Evolutionary conservation across 768 basidiomycete genomes (phyloP), one percentile per base, ranked within the genome.

Genomic region (Lyophyllum shimeji): DNA sequence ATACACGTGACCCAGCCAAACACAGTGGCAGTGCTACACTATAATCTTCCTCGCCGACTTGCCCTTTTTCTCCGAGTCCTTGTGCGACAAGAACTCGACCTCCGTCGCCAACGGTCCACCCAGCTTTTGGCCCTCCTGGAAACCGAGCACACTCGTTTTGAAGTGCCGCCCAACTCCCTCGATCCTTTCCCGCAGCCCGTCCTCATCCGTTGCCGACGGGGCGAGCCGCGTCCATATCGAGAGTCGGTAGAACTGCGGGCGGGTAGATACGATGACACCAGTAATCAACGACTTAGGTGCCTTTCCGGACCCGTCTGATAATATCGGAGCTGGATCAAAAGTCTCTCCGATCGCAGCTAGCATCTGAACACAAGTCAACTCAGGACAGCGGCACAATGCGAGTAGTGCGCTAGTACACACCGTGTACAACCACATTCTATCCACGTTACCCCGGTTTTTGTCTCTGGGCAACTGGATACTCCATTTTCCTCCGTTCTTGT

Each of bases 261-360:
- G 89, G 43, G 92, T 87, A 4, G 93, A 95, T 45, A 98, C 89
- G 64, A 99, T 98, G 50, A 97, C 95, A 48, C 95, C 95, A 0
- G 95, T 98, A 63, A 89, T 87, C 62, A 93, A 76, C 34, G 87
- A 85, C 60, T 79, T 77, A 7, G 76, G 76, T 39, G 74, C 77
- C 17, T 71, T 71, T 48, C 61, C 67, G 59, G 60, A 44, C 73
- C 80, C 59, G 69, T 76, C 82, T 45, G 73, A 65, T 56, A 68
- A 67, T 21, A 86, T 80, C 46, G 92, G 81, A 52, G 86, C 83
- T 15, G 95, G 93, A 72, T 98, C 97, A 70, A 97, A 98, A 0
- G 95, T 99, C 75, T 99, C 97, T 51, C 97, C 97, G 62, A 99
- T 99, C 44, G 96, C 97, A 57, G 97, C 97, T 56, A 99, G 86